phyloP scores from a whole-genome alignment of 345 rosid species.

The Atalantia buxifolia region DNA sequence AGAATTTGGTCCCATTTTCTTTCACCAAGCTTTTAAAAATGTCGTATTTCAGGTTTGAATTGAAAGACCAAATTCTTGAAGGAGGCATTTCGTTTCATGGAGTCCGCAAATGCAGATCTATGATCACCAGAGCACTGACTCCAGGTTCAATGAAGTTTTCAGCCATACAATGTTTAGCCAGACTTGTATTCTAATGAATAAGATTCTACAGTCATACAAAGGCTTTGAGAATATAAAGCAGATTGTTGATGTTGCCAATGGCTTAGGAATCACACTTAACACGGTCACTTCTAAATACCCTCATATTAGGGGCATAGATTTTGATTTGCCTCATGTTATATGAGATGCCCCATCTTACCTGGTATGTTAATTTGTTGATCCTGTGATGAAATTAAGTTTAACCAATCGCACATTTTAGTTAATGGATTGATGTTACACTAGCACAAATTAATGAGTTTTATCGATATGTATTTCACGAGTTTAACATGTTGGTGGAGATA shows the following conservation, averaged over 20 bases:
- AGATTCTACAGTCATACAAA: background rate
- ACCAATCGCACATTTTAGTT: too few species aligned
- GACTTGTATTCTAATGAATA: background rate
- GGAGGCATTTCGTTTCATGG: background rate
- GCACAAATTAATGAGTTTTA: too few species aligned
- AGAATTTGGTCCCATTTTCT: too few species aligned
- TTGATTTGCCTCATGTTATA: background rate
- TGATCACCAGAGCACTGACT: background rate
- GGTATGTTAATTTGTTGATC: too few species aligned
- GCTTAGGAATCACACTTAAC: background rate
- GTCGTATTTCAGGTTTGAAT: background rate
- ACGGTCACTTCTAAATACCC: background rate
- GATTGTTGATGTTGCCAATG: background rate
- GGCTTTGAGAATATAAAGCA: background rate
- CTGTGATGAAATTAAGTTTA: too few species aligned
- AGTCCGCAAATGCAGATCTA: background rate
- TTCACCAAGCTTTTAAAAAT: too few species aligned
- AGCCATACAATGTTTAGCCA: background rate
- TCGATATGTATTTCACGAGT: too few species aligned
- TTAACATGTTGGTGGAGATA: too few species aligned
- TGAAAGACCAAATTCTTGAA: too few species aligned
- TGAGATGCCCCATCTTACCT: background rate
- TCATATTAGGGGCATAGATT: background rate
- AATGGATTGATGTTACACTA: too few species aligned
- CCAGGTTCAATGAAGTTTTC: too few species aligned